Conservation (phyloP, 441 rosid species). For the Geranium incanum region DNA sequence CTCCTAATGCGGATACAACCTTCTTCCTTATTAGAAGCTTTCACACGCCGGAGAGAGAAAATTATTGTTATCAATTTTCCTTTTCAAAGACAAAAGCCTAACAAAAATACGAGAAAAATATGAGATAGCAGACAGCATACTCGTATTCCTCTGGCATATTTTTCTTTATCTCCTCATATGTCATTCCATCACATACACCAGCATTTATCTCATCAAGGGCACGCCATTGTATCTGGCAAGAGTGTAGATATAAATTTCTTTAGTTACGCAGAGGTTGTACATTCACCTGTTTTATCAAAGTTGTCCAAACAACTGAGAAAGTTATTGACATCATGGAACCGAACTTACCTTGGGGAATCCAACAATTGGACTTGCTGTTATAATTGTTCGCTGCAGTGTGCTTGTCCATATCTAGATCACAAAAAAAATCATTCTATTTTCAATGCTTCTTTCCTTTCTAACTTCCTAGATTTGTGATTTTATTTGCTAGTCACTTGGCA, state of each 20-base stretch:
- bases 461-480: neutral
- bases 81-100: no score
- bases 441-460: no score
- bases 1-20: no score
- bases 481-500: no score
- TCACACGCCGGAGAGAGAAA: no score
- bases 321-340: constrained; percentile 11
- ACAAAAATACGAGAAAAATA: no score
- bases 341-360: constrained; percentile 87
- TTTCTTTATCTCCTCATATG: constrained; percentile 83
- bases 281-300: no score
- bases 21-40: no score
- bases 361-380: constrained; percentile 75
- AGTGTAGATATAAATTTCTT: neutral
- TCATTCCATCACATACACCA: constrained; percentile 99
- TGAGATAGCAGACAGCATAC: constrained; percentile 26
- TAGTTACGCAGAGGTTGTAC: no score
- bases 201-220: constrained; percentile 96
- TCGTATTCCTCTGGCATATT: constrained; percentile 93
- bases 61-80: no score
- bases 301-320: neutral
- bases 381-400: constrained; percentile 83
- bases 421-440: constrained; percentile 1
- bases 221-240: constrained; percentile 90
- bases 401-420: constrained; percentile 87